Evolutionary conservation across 139 green algal species (phyloP).

Genomic region (Parachlorella kessleri): DNA sequence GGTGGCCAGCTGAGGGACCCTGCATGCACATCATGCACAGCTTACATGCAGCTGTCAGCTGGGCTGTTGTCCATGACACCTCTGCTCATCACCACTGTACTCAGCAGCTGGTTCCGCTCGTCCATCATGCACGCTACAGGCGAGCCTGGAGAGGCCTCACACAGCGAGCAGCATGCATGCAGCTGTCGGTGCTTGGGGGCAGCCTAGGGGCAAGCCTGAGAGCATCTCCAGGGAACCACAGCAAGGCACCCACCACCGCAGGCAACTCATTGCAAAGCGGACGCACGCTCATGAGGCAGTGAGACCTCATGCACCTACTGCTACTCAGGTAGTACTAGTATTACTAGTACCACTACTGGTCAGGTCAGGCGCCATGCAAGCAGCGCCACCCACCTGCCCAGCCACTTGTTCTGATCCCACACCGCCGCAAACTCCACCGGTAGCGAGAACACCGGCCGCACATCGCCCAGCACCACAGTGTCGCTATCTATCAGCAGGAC

Average conservation of each 20-base stretch:
- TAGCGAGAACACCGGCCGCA: constrained; percentile 10
- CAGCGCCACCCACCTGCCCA: constrained; percentile 2
- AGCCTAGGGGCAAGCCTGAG: too few species aligned
- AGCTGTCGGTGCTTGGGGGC: not conserved
- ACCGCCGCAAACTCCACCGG: constrained; percentile 24
- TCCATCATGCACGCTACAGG: not conserved
- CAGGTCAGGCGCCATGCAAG: not conserved
- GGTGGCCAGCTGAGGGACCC: not conserved
- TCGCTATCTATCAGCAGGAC: constrained; percentile 35
- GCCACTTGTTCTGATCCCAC: constrained; percentile 4
- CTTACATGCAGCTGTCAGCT: not conserved
- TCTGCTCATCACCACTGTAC: not conserved
- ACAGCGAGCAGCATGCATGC: not conserved
- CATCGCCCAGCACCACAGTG: constrained; percentile 6
- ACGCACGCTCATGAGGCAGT: not conserved
- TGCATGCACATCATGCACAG: not conserved
- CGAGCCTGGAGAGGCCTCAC: not conserved
- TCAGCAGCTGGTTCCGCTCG: not conserved
- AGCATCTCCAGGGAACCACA: not conserved
- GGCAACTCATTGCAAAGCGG: too few species aligned
- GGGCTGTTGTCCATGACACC: not conserved
- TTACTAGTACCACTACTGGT: too few species aligned
- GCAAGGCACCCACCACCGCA: too few species aligned
- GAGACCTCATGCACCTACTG: not conserved
- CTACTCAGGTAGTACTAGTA: too few species aligned